Evolutionary conservation across 441 rosid species (phyloP).

Genomic region (Jatropha podagrica): DNA sequence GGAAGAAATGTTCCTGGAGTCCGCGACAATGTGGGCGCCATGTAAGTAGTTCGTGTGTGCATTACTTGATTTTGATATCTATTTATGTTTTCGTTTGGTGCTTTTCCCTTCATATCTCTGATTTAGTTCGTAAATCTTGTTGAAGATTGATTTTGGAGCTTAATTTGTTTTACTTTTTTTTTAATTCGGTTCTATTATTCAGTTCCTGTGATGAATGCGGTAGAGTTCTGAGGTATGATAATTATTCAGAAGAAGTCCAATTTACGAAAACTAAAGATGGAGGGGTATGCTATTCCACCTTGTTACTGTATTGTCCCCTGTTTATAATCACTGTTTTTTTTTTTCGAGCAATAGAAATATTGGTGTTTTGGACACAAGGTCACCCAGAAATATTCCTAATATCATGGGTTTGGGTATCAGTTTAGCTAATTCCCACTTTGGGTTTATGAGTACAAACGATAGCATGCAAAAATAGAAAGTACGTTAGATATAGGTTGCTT

Average conservation of each 20-base stretch:
- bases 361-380: not conserved
- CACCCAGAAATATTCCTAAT: not conserved
- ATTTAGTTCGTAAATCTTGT: too few species aligned
- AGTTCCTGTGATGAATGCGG: slow-evolving; percentile 66
- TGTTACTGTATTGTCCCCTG: not conserved
- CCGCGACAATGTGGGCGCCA: slow-evolving; percentile 20
- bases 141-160: not conserved
- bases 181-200: not conserved
- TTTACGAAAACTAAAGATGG: slow-evolving; percentile 65
- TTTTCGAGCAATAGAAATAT: not conserved
- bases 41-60: slow-evolving; percentile 6
- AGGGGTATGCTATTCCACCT: slow-evolving; percentile 37
- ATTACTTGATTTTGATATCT: not conserved
- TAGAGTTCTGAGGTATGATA: slow-evolving; percentile 50
- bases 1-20: slow-evolving; percentile 15
- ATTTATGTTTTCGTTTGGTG: too few species aligned
- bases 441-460: not conserved
- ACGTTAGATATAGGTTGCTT: not conserved
- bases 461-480: not conserved
- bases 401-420: not conserved
- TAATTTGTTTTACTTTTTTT: not conserved
- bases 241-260: slow-evolving; percentile 52
- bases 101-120: too few species aligned
- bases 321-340: not conserved
- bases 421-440: slow-evolving; percentile 2